phyloP scores from a whole-genome alignment of 202 grass and related monocot species.

The Carex sylvatica region DNA sequence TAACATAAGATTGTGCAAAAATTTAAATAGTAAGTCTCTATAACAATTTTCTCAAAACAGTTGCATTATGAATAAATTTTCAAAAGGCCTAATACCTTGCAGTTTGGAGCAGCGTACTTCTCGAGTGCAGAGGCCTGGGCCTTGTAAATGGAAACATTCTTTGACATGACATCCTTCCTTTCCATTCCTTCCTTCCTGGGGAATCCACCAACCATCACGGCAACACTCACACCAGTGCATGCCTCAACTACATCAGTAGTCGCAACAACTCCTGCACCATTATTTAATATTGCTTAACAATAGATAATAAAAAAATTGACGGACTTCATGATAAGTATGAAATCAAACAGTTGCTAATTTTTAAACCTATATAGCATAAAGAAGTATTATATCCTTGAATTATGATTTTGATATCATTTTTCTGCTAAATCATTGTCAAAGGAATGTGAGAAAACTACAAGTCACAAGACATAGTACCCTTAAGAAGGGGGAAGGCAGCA shows the following conservation, averaged over 20 bases:
- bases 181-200: conserved; percentile 98
- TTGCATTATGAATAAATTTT: not conserved
- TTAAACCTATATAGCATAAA: not conserved
- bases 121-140: conserved; percentile 92
- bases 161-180: conserved; percentile 96
- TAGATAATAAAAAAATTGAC: not conserved
- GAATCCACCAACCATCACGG: conserved; percentile 97
- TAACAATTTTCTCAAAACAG: not conserved
- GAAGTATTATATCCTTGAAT: not conserved
- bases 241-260: conserved; percentile 95
- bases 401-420: not conserved
- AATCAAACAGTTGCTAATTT: not conserved
- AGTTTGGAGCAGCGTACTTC: conserved; percentile 77
- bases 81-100: conserved; percentile 50
- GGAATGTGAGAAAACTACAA: not conserved
- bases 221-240: conserved; percentile 85
- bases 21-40: not conserved
- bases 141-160: conserved; percentile 99
- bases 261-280: conserved; percentile 69
- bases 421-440: conserved; percentile 24
- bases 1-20: not conserved
- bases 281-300: not conserved
- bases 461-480: conserved; percentile 46
- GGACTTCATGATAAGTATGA: not conserved
- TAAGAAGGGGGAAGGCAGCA: conserved; percentile 96